Evolutionary conservation across 2,329 filamentous ascomycete species (phyloP).

Genomic region (Ophiostoma populinum): DNA sequence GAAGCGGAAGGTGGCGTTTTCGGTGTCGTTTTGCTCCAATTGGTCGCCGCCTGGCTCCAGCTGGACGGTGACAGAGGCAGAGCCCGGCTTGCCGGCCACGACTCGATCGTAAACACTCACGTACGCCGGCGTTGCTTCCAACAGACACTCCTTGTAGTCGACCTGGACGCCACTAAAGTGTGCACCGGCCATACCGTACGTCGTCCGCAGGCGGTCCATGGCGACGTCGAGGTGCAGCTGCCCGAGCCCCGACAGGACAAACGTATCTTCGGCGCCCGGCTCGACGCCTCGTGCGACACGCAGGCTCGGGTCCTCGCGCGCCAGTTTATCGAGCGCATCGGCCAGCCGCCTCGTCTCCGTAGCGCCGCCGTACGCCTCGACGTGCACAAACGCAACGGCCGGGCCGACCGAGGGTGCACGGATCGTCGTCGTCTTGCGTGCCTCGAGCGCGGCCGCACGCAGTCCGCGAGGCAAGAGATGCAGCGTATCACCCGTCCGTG

Average conservation of each 20-base stretch:
- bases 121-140: slow-evolving; percentile 30
- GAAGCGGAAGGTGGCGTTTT: no score
- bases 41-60: slow-evolving; percentile 25
- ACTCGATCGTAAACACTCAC: slow-evolving; percentile 61
- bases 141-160: slow-evolving; percentile 73
- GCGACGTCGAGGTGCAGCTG: slow-evolving; percentile 91
- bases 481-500: slow-evolving; percentile 87
- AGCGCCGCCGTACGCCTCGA: slow-evolving; percentile 45
- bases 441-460: slow-evolving; percentile 36
- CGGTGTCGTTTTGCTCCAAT: slow-evolving; percentile 11
- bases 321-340: slow-evolving; percentile 56
- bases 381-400: slow-evolving; percentile 89
- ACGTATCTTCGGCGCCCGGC: slow-evolving; percentile 55
- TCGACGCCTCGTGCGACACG: slow-evolving; percentile 69
- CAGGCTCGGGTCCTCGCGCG: slow-evolving; percentile 84
- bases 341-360: slow-evolving; percentile 63
- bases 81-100: slow-evolving; percentile 63
- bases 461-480: slow-evolving; percentile 48
- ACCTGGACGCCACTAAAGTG: slow-evolving; percentile 85
- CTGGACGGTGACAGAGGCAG: slow-evolving; percentile 54
- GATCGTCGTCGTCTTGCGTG: slow-evolving; percentile 60
- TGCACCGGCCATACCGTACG: slow-evolving; percentile 66
- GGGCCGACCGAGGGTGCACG: slow-evolving; percentile 79
- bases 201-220: slow-evolving; percentile 68
- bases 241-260: slow-evolving; percentile 88